Conservation (phyloP, 164 flowering plant species). For the Stephania yunnanensis region DNA sequence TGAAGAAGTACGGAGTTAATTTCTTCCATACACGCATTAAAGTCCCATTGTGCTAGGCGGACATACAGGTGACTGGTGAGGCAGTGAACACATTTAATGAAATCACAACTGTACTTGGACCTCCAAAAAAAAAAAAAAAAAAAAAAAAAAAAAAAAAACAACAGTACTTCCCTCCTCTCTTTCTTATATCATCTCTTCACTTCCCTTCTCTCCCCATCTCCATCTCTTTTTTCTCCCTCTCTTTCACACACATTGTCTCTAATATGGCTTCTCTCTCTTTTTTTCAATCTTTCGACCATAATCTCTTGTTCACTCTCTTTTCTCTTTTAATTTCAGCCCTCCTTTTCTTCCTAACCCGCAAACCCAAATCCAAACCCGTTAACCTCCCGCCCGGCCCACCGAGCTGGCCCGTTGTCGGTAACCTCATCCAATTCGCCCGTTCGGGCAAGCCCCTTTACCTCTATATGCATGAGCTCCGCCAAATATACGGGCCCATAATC, state of each 20-base stretch:
- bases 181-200: background rate
- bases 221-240: background rate
- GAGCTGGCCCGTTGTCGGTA: conserved; percentile 87
- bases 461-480: conserved; percentile 41
- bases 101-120: background rate
- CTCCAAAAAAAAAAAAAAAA: no score
- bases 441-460: conserved; percentile 75
- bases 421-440: conserved; percentile 75
- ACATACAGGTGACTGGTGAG: background rate
- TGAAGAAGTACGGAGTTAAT: no score
- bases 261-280: conserved; percentile 16
- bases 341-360: conserved; percentile 27
- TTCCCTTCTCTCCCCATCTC: conserved; percentile 11
- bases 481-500: conserved; percentile 65
- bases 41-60: no score
- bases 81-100: background rate
- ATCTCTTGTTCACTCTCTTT: conserved; percentile 29
- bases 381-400: conserved; percentile 89
- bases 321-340: conserved; percentile 32
- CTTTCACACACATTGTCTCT: background rate
- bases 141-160: no score
- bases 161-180: background rate
- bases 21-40: no score
- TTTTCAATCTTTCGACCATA: conserved; percentile 20
- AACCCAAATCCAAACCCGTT: conserved; percentile 22